Percentiles rank a stretch among this genome's conserved stretches.
phyloP scores from a whole-genome alignment of 176 grass and related monocot genomes.

The Triticum dicoccoides region DNA sequence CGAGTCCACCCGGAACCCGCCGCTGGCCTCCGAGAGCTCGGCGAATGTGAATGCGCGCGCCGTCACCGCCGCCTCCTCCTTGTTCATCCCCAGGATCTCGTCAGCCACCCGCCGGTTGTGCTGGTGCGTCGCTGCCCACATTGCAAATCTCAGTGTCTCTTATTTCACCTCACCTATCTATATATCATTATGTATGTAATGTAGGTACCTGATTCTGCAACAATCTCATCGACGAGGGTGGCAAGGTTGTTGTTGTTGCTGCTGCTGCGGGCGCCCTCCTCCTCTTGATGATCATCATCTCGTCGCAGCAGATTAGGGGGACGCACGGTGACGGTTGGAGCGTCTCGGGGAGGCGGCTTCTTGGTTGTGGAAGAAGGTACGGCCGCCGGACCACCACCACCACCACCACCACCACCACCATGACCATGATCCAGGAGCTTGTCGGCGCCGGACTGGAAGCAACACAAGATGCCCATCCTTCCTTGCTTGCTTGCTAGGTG shows the following conservation, averaged over 20 bases:
- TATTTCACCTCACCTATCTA: background rate
- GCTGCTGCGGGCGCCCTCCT: background rate
- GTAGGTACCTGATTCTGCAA: conserved; percentile 35
- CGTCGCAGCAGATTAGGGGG: background rate
- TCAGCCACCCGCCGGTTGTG: conserved; percentile 37
- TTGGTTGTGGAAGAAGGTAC: background rate
- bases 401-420: background rate
- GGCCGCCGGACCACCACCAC: background rate
- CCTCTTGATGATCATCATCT: background rate
- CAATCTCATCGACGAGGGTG: conserved; percentile 42
- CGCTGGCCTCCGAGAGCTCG: conserved; percentile 37
- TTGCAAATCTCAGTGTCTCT: background rate
- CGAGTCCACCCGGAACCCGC: conserved; percentile 39
- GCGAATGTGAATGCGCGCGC: conserved; percentile 39
- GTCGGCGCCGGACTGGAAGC: conserved; percentile 38
- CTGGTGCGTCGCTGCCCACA: conserved; percentile 30
- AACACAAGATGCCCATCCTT: conserved; percentile 51
- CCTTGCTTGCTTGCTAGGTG: background rate
- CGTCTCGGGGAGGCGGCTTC: background rate
- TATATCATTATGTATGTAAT: too few relatives aligned
- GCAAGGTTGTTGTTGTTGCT: conserved; percentile 12
- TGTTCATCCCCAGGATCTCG: conserved; percentile 52
- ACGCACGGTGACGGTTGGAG: background rate
- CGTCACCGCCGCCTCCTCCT: conserved; percentile 36
- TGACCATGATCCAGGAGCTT: background rate